These are phyloP conservation scores for Erythrophleum ivorense DNA, from an alignment of 331 rosid genomes.

Conservation along the genomic window DNA sequence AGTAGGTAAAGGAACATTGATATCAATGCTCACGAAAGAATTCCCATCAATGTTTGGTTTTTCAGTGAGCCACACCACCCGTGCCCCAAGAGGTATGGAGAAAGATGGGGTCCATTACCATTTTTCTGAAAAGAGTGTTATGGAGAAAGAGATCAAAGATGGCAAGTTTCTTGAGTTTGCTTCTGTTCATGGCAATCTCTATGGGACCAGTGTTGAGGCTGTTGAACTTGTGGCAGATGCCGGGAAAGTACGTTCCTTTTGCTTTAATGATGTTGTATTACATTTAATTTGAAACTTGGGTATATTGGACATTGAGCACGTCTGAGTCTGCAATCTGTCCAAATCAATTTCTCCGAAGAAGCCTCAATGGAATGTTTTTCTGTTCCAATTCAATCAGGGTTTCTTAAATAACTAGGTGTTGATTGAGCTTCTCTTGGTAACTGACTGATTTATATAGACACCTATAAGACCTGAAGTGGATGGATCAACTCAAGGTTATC, in stretches of 20 bases:
- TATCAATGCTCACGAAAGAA: slow-evolving; percentile 93
- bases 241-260: slow-evolving; percentile 73
- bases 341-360: neutral
- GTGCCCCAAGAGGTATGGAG: slow-evolving; percentile 84
- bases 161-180: slow-evolving; percentile 98
- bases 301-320: slow-evolving; percentile 14
- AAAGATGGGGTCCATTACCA: slow-evolving; percentile 94
- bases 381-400: neutral
- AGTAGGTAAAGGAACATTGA: slow-evolving; percentile 95
- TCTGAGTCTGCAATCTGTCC: neutral
- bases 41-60: slow-evolving; percentile 95
- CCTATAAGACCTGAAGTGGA: neutral
- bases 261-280: neutral
- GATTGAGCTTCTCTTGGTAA: neutral
- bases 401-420: neutral
- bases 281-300: slow-evolving; percentile 27
- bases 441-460: neutral
- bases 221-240: slow-evolving; percentile 90
- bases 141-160: slow-evolving; percentile 81
- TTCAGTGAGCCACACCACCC: slow-evolving; percentile 99
- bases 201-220: slow-evolving; percentile 97
- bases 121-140: slow-evolving; percentile 76
- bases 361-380: neutral
- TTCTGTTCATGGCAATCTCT: slow-evolving; percentile 92
- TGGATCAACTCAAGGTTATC: neutral